Conservation (phyloP, 2,329 filamentous ascomycete species). For the Beauveria sp. region DNA sequence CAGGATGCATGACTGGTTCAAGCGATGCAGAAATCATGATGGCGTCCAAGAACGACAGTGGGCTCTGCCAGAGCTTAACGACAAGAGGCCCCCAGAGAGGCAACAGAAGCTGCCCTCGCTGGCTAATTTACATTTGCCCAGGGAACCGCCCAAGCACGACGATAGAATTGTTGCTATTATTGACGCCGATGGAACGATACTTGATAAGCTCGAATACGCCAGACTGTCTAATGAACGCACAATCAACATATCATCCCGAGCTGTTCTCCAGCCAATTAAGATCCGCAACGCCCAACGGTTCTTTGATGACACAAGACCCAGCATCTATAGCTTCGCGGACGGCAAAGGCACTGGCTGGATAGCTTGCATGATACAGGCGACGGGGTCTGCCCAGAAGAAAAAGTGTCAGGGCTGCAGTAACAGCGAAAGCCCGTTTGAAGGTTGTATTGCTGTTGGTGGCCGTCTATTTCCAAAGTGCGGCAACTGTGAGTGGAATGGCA, state of each 20-base stretch:
- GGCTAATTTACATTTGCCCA: background rate
- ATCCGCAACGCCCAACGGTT: slow-evolving; percentile 37
- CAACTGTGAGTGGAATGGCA: slow-evolving; percentile 44
- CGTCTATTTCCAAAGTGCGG: slow-evolving; percentile 39
- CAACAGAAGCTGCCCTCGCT: background rate
- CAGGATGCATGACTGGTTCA: background rate
- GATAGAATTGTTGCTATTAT: slow-evolving; percentile 6
- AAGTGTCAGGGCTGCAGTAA: slow-evolving; percentile 36
- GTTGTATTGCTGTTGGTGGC: slow-evolving; percentile 36
- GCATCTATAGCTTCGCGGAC: slow-evolving; percentile 35
- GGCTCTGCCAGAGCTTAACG: background rate
- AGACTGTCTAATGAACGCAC: background rate
- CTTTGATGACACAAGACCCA: slow-evolving; percentile 29
- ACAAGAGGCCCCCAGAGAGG: background rate
- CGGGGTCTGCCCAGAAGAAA: slow-evolving; percentile 31
- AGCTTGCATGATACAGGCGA: slow-evolving; percentile 43
- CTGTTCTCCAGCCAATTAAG: slow-evolving; percentile 32
- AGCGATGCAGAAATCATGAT: background rate
- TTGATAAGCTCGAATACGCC: background rate
- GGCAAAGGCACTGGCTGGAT: slow-evolving; percentile 38
- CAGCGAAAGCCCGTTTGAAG: slow-evolving; percentile 36
- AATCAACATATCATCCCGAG: slow-evolving; percentile 14
- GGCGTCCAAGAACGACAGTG: background rate
- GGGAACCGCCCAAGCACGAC: background rate
- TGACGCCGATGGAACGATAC: background rate